Percentiles rank a stretch among this genome's conserved stretches.
These are phyloP conservation scores for Neurospora sp. DNA, from an alignment of 495 filamentous ascomycete species.

Conservation along the genomic window DNA sequence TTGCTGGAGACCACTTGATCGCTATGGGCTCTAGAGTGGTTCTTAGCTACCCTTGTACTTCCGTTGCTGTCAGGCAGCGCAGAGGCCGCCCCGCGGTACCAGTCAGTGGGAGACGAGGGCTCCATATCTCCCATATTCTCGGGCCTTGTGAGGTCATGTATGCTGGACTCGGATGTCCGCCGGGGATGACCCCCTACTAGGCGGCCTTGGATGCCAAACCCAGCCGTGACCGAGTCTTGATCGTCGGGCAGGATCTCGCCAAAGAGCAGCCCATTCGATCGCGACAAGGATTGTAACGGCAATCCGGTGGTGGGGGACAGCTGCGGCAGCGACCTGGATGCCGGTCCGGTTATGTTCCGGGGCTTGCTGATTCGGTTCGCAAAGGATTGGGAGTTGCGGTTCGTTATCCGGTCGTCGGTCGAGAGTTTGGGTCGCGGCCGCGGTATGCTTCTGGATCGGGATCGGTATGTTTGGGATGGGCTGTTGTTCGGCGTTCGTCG, in stretches of 20 bases:
- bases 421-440: neutral
- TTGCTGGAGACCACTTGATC: conserved; percentile 28
- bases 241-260: conserved; percentile 40
- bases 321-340: conserved; percentile 33
- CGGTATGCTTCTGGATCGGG: neutral
- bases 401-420: neutral
- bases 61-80: conserved; percentile 16
- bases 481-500: neutral
- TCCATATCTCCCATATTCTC: conserved; percentile 27
- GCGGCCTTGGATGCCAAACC: conserved; percentile 36
- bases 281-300: conserved; percentile 1
- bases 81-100: conserved; percentile 35
- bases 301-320: conserved; percentile 12
- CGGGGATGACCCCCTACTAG: conserved; percentile 16
- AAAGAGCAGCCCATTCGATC: conserved; percentile 34
- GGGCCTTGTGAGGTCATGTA: conserved; percentile 18
- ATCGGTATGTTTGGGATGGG: neutral
- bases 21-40: conserved; percentile 39
- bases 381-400: conserved; percentile 38
- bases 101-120: conserved; percentile 42
- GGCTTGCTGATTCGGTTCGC: conserved; percentile 41
- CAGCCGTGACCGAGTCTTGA: conserved; percentile 27
- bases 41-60: conserved; percentile 18
- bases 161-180: conserved; percentile 38
- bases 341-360: conserved; percentile 28